Percentiles rank a stretch among this genome's conserved stretches.
Conservation (phyloP, 1,139 yeast species). For the Candida neerlandica region DNA sequence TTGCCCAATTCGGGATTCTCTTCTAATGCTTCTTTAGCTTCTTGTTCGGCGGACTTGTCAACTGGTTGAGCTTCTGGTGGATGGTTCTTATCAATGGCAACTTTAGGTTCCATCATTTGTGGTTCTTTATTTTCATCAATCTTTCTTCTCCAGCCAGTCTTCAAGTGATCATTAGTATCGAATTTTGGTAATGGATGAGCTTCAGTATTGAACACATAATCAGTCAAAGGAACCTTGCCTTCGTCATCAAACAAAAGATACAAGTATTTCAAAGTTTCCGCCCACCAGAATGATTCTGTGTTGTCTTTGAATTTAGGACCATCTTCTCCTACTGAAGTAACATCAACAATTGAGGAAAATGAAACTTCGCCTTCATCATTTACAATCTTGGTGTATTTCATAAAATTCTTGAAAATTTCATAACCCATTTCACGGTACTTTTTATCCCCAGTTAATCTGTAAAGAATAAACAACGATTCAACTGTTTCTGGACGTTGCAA, state of each 20-base stretch:
- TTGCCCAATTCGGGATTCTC: constrained; percentile 33
- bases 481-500: constrained; percentile 94
- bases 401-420: constrained; percentile 76
- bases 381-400: constrained; percentile 56
- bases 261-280: constrained; percentile 88
- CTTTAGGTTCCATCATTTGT: constrained; percentile 20
- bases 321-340: constrained; percentile 44
- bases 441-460: constrained; percentile 77
- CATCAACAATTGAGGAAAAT: constrained; percentile 71
- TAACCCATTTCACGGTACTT: constrained; percentile 91
- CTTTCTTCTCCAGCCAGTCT: constrained; percentile 64
- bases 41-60: constrained; percentile 41
- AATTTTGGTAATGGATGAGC: constrained; percentile 90
- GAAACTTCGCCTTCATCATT: constrained; percentile 56
- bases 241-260: constrained; percentile 77
- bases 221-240: constrained; percentile 57
- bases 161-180: constrained; percentile 53
- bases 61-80: constrained; percentile 50
- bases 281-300: constrained; percentile 92
- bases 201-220: constrained; percentile 85
- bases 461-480: constrained; percentile 80
- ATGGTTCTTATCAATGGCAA: constrained; percentile 31
- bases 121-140: constrained; percentile 24
- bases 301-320: constrained; percentile 58
- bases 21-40: constrained; percentile 38